A percentile compares a stretch with the other conserved stretches of the same genome.
Conservation (phyloP, 2,329 filamentous ascomycete genomes). For the Aureobasidium sp. region DNA sequence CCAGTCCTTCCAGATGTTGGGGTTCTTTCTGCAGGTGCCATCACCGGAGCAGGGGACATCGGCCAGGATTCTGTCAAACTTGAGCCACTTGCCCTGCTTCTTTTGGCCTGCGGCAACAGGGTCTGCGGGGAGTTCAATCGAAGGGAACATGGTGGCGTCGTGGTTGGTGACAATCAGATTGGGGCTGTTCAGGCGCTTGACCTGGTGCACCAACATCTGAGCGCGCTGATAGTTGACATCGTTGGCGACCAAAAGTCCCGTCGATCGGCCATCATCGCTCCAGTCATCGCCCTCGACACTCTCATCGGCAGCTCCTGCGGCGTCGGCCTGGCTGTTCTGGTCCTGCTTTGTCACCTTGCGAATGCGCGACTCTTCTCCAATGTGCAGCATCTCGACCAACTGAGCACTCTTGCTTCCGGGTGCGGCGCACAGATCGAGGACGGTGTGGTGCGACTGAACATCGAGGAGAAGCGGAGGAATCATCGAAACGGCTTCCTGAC, state of each 20-base stretch:
- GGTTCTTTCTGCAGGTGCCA: slow-evolving; percentile 88
- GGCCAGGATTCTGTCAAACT: slow-evolving; percentile 92
- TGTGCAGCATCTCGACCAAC: slow-evolving; percentile 87
- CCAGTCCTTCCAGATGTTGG: slow-evolving; percentile 94
- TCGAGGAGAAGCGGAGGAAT: slow-evolving; percentile 93
- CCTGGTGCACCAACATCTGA: slow-evolving; percentile 95
- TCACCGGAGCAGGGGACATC: slow-evolving; percentile 97
- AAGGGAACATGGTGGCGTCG: slow-evolving; percentile 91
- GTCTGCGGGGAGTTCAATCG: slow-evolving; percentile 70
- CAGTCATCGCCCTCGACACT: slow-evolving; percentile 41
- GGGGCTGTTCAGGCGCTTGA: slow-evolving; percentile 92
- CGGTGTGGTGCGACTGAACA: slow-evolving; percentile 81
- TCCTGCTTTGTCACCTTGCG: slow-evolving; percentile 56
- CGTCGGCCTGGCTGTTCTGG: slow-evolving; percentile 39
- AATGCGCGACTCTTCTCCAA: slow-evolving; percentile 83
- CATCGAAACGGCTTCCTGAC: slow-evolving; percentile 98
- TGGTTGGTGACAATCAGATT: slow-evolving; percentile 97
- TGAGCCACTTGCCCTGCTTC: slow-evolving; percentile 65
- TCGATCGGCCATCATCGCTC: slow-evolving; percentile 76
- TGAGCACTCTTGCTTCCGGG: slow-evolving; percentile 96
- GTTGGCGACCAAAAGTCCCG: slow-evolving; percentile 88
- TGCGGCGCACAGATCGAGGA: slow-evolving; percentile 92
- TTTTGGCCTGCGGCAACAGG: slow-evolving; percentile 43
- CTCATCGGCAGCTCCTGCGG: slow-evolving; percentile 20
- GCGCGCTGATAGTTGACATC: slow-evolving; percentile 94